Conservation (phyloP, 768 basidiomycete genomes). For the Coprinopsis strossmayeri region DNA sequence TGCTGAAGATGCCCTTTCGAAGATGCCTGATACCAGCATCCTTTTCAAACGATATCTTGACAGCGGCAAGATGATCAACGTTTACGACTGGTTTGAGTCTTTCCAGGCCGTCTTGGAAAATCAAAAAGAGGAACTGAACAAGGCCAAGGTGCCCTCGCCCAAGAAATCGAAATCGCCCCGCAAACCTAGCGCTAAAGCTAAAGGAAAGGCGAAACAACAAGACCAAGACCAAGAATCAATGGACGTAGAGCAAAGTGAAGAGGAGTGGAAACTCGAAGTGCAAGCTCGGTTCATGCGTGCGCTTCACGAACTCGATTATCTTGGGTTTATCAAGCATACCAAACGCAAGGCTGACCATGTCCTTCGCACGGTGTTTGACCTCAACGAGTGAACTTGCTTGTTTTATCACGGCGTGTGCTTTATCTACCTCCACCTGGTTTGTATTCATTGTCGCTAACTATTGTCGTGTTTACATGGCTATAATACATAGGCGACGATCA, state of each 20-base stretch:
- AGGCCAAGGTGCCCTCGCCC: slow-evolving; percentile 7
- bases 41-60: slow-evolving; percentile 73
- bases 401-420: neutral
- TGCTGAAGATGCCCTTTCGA: slow-evolving; percentile 29
- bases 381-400: slow-evolving; percentile 12
- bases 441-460: neutral
- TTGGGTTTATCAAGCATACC: slow-evolving; percentile 78
- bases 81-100: slow-evolving; percentile 84
- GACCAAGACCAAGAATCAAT: slow-evolving; percentile 18
- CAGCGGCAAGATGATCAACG: slow-evolving; percentile 76
- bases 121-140: slow-evolving; percentile 30
- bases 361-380: slow-evolving; percentile 58
- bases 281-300: slow-evolving; percentile 78
- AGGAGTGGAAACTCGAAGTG: slow-evolving; percentile 54
- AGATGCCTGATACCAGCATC: slow-evolving; percentile 70
- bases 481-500: neutral
- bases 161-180: slow-evolving; percentile 5
- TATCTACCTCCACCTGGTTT: neutral
- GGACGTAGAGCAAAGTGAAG: slow-evolving; percentile 30
- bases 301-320: slow-evolving; percentile 74
- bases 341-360: slow-evolving; percentile 76
- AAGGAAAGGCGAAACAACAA: slow-evolving; percentile 20
- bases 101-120: slow-evolving; percentile 63
- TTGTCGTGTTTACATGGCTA: neutral
- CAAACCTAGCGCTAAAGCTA: slow-evolving; percentile 13